Evolutionary conservation across 2,329 filamentous ascomycete species (phyloP).

Genomic region (Aspergillus pseudotamarii): DNA sequence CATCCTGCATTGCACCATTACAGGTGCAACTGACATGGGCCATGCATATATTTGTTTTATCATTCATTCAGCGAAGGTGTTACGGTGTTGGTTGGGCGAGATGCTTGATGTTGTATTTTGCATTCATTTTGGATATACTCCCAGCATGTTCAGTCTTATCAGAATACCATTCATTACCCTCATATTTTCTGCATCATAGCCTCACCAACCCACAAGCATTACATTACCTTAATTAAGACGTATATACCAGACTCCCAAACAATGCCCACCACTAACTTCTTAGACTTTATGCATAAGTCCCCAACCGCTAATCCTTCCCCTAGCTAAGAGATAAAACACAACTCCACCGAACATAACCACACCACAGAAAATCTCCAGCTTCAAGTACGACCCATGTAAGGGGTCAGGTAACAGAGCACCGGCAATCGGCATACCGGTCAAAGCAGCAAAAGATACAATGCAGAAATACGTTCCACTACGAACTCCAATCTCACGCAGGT

Average conservation of each 20-base stretch:
- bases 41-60: conserved; percentile 3
- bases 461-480: conserved; percentile 67
- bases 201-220: not conserved
- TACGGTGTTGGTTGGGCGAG: conserved; percentile 4
- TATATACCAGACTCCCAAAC: not conserved
- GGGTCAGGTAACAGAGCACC: conserved; percentile 31
- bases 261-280: not conserved
- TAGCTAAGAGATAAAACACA: conserved; percentile 27
- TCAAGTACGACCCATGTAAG: conserved; percentile 28
- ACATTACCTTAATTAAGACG: not conserved
- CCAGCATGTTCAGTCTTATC: not conserved
- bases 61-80: conserved; percentile 31
- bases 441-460: conserved; percentile 63
- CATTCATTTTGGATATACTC: conserved; percentile 1
- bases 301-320: conserved; percentile 27
- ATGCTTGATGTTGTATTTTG: not conserved
- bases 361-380: conserved; percentile 30
- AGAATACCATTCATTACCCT: not conserved
- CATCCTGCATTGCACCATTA: not conserved
- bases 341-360: conserved; percentile 30
- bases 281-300: conserved; percentile 27
- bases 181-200: not conserved
- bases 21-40: not conserved
- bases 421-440: conserved; percentile 50
- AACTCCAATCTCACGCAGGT: conserved; percentile 69